Evolutionary conservation across 805 yeast species (phyloP), one percentile per base, ranked within the genome.

Genomic region (Cyberlindnera xishuangbannaensis): DNA sequence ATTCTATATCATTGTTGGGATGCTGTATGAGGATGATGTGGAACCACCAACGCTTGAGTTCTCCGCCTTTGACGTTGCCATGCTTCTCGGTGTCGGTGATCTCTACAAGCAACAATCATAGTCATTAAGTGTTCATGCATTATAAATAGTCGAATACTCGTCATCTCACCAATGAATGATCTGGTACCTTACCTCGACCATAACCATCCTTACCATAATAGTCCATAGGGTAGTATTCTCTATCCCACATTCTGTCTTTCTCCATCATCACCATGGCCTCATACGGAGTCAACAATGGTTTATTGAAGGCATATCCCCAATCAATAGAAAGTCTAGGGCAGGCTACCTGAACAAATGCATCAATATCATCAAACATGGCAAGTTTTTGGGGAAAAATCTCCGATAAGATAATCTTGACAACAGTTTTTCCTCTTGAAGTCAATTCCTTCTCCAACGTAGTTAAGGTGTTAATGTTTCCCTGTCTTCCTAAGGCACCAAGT

Each of bases 281-380:
- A 55, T 92, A 92, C 0, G 98, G 98, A 0, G 98, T 90, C 37
- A 92, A 61, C 27, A 92, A 62, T 0, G 98, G 98, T 51, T 83
- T 83, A 39, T 78, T 77, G 53, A 92, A 92, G 0, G 98, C 98
- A 56, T 92, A 92, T 0, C 98, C 98, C 98, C 98, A 92, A 57
- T 92, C 98, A 26, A 92, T 90, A 2, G 95, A 85, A 28, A 92
- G 63, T 50, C 98, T 68, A 0, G 98, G 98, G 55, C 98, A 92
- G 1, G 98, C 98, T 3, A 92, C 95, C 59, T 92, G 98, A 11
- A 92, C 83, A 68, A 92, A 92, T 2, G 88, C 95, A 58, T 92
- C 98, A 13, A 90, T 75, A 50, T 85, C 92, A 48, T 85, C 88
- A 59, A 92, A 92, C 79, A 83, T 81, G 9, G 96, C 80, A 23